These are phyloP conservation scores for Didymella pomorum DNA, from an alignment of 2,329 filamentous ascomycete species.

Conservation along the genomic window DNA sequence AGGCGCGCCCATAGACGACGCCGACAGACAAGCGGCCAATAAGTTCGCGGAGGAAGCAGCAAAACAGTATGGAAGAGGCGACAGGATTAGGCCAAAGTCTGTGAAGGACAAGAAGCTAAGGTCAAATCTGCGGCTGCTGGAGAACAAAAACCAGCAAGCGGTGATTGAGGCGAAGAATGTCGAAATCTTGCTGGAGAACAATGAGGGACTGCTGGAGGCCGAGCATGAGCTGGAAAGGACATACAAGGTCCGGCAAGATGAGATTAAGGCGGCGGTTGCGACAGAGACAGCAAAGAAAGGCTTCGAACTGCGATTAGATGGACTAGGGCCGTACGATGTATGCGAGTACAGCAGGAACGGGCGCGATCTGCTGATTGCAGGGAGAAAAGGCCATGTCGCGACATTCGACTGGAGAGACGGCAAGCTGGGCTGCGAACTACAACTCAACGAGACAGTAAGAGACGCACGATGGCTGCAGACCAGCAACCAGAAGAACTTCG, in stretches of 20 bases:
- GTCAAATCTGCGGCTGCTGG: constrained; percentile 77
- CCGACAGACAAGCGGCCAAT: constrained; percentile 41
- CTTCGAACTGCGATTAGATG: constrained; percentile 83
- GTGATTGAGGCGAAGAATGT: constrained; percentile 88
- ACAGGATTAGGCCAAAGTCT: constrained; percentile 72
- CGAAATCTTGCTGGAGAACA: constrained; percentile 91
- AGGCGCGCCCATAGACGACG: constrained; percentile 33
- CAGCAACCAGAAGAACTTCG: constrained; percentile 87
- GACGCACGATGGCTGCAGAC: constrained; percentile 87
- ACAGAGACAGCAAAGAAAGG: constrained; percentile 90
- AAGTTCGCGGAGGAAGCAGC: constrained; percentile 62
- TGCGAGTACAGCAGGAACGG: constrained; percentile 92
- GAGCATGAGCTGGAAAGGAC: constrained; percentile 90
- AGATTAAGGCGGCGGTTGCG: constrained; percentile 77
- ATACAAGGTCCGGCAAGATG: constrained; percentile 89
- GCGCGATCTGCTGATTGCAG: constrained; percentile 81
- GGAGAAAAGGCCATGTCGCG: constrained; percentile 92
- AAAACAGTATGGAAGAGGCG: constrained; percentile 83
- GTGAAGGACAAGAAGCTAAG: constrained; percentile 92
- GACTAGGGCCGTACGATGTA: constrained; percentile 83
- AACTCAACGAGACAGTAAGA: constrained; percentile 87
- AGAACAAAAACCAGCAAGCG: constrained; percentile 83
- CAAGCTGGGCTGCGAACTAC: constrained; percentile 88
- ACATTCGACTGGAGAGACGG: constrained; percentile 96
- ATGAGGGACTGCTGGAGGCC: constrained; percentile 83